Conservation (phyloP, 495 filamentous ascomycete species). For the Penicillium waksmanii region DNA sequence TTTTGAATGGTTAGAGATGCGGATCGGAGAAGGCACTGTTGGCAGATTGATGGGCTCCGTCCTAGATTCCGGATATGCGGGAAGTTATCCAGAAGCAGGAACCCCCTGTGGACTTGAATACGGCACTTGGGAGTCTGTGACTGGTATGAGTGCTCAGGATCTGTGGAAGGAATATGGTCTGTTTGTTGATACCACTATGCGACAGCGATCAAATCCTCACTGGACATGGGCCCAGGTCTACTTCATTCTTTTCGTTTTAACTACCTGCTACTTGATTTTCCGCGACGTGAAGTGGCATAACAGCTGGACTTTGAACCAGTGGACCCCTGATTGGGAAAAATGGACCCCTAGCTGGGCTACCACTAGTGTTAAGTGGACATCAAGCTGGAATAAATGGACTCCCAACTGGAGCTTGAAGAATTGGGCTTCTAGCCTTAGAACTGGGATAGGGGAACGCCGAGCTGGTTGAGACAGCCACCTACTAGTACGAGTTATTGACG, state of each 20-base stretch:
- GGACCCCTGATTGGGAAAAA: background rate
- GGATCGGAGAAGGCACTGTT: background rate
- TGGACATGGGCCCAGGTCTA: background rate
- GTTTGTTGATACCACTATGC: background rate
- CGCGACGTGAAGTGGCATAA: background rate
- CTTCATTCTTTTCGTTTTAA: background rate
- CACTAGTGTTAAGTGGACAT: too few relatives aligned
- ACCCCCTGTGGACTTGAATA: background rate
- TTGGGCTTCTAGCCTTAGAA: too few relatives aligned
- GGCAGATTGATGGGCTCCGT: background rate
- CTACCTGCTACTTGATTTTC: background rate
- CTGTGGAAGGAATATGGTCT: background rate
- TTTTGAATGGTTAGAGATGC: constrained; percentile 1
- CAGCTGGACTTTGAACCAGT: background rate
- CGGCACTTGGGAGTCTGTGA: background rate
- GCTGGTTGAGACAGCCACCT: too few relatives aligned
- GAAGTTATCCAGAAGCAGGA: background rate
- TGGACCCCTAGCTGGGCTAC: background rate
- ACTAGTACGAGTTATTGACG: too few relatives aligned
- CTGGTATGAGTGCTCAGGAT: background rate
- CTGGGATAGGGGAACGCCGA: too few relatives aligned
- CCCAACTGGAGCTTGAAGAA: too few relatives aligned
- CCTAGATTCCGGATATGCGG: background rate
- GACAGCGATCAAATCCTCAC: background rate
- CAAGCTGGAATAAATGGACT: too few relatives aligned